A percentile compares a stretch with the other conserved stretches of the same genome.
Evolutionary conservation across 306 rosid species (phyloP).

Genomic region (Fagus sylvatica): DNA sequence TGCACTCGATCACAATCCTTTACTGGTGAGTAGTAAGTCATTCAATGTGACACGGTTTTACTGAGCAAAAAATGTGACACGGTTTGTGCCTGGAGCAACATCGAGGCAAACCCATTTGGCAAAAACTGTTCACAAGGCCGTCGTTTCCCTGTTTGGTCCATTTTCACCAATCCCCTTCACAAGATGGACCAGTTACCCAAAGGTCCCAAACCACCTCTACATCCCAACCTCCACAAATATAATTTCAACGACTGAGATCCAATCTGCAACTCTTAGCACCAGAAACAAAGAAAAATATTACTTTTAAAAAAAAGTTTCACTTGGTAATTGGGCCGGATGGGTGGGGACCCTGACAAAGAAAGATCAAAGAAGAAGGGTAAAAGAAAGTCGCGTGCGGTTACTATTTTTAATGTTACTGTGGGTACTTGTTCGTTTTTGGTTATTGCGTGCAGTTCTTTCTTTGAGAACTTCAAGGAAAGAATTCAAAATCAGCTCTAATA

Average conservation of each 20-base stretch:
- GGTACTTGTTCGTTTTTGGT: background rate
- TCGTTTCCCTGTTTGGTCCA: too few species aligned
- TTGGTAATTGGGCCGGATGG: conserved; percentile 11
- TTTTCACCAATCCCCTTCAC: background rate
- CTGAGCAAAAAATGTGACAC: too few species aligned
- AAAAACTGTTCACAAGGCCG: too few species aligned
- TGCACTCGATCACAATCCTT: too few species aligned
- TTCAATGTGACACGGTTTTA: too few species aligned
- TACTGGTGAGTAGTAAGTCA: too few species aligned
- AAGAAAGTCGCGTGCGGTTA: conserved; percentile 37
- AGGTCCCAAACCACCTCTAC: too few species aligned
- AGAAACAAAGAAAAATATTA: background rate
- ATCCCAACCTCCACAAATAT: background rate
- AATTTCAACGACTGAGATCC: conserved; percentile 23
- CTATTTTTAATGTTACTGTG: background rate
- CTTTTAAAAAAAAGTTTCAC: background rate
- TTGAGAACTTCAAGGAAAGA: background rate
- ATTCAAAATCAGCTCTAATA: background rate
- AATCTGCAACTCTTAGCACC: background rate
- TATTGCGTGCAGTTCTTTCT: conserved; percentile 1
- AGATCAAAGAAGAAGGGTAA: background rate
- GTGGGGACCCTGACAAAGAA: conserved; percentile 30
- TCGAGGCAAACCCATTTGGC: too few species aligned
- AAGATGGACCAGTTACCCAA: background rate
- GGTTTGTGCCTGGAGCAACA: too few species aligned